These are phyloP conservation scores for Amanita subjunquillea DNA, from an alignment of 768 basidiomycete genomes.

Conservation along the genomic window DNA sequence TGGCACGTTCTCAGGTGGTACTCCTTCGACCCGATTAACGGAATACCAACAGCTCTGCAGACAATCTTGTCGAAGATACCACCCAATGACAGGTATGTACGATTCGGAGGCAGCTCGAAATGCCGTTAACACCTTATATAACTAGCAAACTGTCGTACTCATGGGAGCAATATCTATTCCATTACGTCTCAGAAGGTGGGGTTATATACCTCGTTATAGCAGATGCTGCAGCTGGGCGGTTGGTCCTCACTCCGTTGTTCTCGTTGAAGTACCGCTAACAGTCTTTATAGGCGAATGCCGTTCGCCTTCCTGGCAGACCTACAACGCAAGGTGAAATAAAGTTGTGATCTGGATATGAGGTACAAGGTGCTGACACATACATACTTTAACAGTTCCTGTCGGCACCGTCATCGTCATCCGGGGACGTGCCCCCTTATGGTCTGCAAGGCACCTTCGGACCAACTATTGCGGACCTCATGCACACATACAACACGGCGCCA, in stretches of 20 bases:
- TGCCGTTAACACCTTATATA: neutral
- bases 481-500: constrained; percentile 82
- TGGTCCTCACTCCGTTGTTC: constrained; percentile 13
- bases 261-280: neutral
- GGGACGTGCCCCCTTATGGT: constrained; percentile 46
- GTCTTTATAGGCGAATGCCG: constrained; percentile 64
- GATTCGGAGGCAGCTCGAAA: constrained; percentile 1
- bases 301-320: constrained; percentile 89
- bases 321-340: constrained; percentile 51
- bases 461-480: constrained; percentile 64
- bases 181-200: constrained; percentile 85
- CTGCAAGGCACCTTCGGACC: constrained; percentile 67
- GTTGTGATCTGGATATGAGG: constrained; percentile 1
- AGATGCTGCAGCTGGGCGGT: constrained; percentile 88
- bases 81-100: constrained; percentile 59
- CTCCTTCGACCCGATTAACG: neutral
- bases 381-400: constrained; percentile 38
- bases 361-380: constrained; percentile 1
- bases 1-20: neutral
- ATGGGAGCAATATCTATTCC: constrained; percentile 90
- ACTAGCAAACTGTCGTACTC: constrained; percentile 72
- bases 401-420: constrained; percentile 55
- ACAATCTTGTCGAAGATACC: constrained; percentile 94
- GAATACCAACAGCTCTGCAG: constrained; percentile 47
- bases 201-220: constrained; percentile 90